Evolutionary conservation across 768 basidiomycete species (phyloP), one percentile per base, ranked within the genome.

Genomic region (Boletus subparvulus): DNA sequence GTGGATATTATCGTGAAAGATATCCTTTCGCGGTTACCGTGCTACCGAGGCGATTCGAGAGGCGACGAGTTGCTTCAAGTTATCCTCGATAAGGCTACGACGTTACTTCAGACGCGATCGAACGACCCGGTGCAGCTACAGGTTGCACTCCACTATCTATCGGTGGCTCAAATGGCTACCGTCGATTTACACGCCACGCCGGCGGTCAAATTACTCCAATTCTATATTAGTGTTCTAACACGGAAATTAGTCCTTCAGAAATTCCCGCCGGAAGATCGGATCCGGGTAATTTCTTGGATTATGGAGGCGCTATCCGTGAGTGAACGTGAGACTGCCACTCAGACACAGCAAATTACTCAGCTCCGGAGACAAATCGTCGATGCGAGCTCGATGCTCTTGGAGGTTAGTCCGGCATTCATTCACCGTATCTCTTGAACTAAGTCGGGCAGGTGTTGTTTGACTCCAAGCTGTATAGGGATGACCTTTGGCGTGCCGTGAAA

Each of bases 281-380:
- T 74, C 19, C 74, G 70, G 49, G 68, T 86, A 16, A 74, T 86
- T 53, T 71, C 71, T 49, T 74, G 74, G 62, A 68, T 85, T 21
- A 76, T 80, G 53, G 76, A 78, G 47, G 61, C 75, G 0, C 73
- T 84, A 52, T 65, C 66, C 49, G 73, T 75, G 39, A 77, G 77
- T 60, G 71, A 76, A 60, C 66, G 51, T 51, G 62, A 66, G 52
- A 61, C 59, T 50, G 59, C 51, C 43, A 60, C 67, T 33, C 67
- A 65, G 8, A 26, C 65, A 45, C 66, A 73, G 46, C 64, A 59
- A 56, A 58, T 76, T 46, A 52, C 65, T n/a, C 63, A 70, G 28
- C 62, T 83, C 45, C 78, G 75, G 39, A 75, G 74, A 58, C 80
- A 80, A 59, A 69, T 81, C 37, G 74, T 81, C 4, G 83, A 85